Evolutionary conservation across 768 basidiomycete species (phyloP).

Genomic region (Fomitopsis pulvina): DNA sequence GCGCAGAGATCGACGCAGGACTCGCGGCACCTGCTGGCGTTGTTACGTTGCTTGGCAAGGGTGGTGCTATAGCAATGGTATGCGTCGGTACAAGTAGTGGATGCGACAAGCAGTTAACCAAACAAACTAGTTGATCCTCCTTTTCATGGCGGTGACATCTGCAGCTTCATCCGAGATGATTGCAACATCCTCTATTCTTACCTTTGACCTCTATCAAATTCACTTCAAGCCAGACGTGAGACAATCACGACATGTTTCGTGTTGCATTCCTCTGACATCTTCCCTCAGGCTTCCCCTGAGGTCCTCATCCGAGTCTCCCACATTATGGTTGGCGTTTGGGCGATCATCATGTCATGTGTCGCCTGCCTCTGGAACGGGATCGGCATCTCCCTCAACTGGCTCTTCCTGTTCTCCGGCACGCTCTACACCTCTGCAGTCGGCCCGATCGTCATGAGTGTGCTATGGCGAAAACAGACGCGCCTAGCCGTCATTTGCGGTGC

Average conservation of each 20-base stretch:
- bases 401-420: constrained; percentile 5
- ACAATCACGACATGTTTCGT: neutral
- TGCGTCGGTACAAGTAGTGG: neutral
- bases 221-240: constrained; percentile 1
- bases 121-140: constrained; percentile 12
- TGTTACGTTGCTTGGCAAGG: constrained; percentile 20
- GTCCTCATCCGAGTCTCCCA: constrained; percentile 20
- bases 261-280: neutral
- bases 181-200: constrained; percentile 20
- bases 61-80: constrained; percentile 20
- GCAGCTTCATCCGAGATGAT: constrained; percentile 22
- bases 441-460: constrained; percentile 1
- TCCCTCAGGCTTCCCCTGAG: constrained; percentile 14
- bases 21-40: constrained; percentile 23
- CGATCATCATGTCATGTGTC: constrained; percentile 19
- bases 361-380: constrained; percentile 23
- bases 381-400: constrained; percentile 14
- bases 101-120: neutral
- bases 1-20: constrained; percentile 15
- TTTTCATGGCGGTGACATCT: constrained; percentile 25
- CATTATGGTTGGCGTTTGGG: constrained; percentile 20
- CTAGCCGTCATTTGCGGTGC: constrained; percentile 2
- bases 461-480: constrained; percentile 3
- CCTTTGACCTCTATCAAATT: constrained; percentile 6
- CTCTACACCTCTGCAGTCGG: constrained; percentile 3